Evolutionary conservation across 2,329 filamentous ascomycete species (phyloP).

Genomic region (Diplodia seriata): DNA sequence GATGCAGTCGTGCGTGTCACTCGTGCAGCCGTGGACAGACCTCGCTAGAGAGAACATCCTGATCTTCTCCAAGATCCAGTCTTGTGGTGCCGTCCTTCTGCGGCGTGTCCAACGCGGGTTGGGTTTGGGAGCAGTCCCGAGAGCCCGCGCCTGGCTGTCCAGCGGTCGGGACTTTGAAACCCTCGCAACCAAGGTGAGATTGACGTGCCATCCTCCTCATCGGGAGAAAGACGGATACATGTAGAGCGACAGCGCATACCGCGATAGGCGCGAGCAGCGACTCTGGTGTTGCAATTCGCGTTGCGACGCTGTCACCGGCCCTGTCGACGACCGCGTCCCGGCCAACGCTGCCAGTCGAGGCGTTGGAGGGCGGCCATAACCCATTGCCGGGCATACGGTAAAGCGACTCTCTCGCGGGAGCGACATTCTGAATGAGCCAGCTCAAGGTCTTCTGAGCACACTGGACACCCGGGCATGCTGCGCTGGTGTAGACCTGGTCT

Average conservation of each 20-base stretch:
- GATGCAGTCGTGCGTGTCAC: neutral
- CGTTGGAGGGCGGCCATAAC: too few species aligned
- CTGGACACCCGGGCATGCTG: too few species aligned
- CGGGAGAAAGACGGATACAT: neutral
- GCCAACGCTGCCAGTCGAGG: too few species aligned
- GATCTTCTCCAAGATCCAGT: neutral
- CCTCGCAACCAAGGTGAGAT: neutral
- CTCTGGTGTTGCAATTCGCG: neutral
- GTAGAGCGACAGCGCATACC: neutral
- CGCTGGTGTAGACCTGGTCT: too few species aligned
- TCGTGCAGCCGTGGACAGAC: neutral
- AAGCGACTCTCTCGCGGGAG: too few species aligned
- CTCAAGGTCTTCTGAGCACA: too few species aligned
- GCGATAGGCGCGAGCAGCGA: neutral
- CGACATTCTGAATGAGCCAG: too few species aligned
- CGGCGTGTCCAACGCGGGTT: neutral
- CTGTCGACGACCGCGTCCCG: too few species aligned
- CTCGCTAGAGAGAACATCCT: neutral
- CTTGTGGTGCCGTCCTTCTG: neutral
- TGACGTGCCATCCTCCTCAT: neutral
- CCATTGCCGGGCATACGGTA: too few species aligned
- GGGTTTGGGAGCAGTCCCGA: neutral
- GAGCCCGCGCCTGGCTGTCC: neutral
- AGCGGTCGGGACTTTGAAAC: neutral
- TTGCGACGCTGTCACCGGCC: neutral